Conservation (phyloP, 768 basidiomycete species). For the Brasilioporus rufonigricans region DNA sequence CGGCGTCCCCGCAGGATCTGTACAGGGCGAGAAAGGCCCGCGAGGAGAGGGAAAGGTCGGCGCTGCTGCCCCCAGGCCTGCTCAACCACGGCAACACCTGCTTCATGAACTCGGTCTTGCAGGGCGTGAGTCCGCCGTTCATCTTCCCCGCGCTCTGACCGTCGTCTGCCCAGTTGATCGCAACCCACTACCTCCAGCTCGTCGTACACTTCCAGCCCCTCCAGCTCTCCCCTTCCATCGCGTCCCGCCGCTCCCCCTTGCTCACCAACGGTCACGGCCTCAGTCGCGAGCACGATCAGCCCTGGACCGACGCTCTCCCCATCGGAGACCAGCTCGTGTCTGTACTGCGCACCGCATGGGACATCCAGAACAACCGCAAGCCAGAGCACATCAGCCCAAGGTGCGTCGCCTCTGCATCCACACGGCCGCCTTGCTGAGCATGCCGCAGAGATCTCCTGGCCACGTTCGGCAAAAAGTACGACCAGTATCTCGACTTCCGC, state of each 20-base stretch:
- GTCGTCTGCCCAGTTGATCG: conserved; percentile 50
- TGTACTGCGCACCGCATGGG: conserved; percentile 63
- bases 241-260: conserved; percentile 57
- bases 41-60: conserved; percentile 61
- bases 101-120: conserved; percentile 94
- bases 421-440: neutral
- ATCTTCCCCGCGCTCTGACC: neutral
- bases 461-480: conserved; percentile 79
- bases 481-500: conserved; percentile 91
- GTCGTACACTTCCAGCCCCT: conserved; percentile 55
- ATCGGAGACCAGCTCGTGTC: conserved; percentile 67
- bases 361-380: conserved; percentile 48
- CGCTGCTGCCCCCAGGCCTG: conserved; percentile 69
- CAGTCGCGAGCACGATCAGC: conserved; percentile 49
- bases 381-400: conserved; percentile 62
- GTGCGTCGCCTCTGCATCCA: conserved; percentile 36
- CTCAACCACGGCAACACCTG: conserved; percentile 88
- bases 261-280: conserved; percentile 60
- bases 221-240: conserved; percentile 38
- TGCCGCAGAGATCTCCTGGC: conserved; percentile 54
- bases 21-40: conserved; percentile 55
- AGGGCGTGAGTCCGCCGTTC: conserved; percentile 55
- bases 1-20: conserved; percentile 60
- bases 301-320: conserved; percentile 60
- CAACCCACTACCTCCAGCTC: conserved; percentile 59